Percentiles rank a stretch among this genome's conserved stretches.
Conservation (phyloP, 1,284 basidiomycete species). For the Cutaneotrichosporon cavernicola region DNA sequence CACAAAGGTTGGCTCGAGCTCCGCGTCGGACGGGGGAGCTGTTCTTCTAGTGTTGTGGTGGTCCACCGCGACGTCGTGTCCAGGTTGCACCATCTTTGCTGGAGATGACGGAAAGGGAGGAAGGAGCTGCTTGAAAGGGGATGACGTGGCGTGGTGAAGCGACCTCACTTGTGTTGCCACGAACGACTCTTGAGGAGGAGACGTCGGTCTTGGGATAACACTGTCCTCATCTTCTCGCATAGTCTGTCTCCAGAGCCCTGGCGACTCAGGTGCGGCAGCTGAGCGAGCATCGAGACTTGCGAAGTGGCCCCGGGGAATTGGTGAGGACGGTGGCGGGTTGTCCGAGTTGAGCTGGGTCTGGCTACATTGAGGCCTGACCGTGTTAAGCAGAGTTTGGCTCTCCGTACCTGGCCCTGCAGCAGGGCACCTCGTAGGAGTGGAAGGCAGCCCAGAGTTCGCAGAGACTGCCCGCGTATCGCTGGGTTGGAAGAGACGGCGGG, state of each 20-base stretch:
- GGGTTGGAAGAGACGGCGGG: not conserved
- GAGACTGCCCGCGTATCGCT: not conserved
- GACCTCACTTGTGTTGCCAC: slow-evolving; percentile 9
- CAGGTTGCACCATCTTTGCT: not conserved
- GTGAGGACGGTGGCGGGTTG: not conserved
- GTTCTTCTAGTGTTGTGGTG: not conserved
- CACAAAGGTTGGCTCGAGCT: slow-evolving; percentile 5
- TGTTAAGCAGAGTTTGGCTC: slow-evolving; percentile 1
- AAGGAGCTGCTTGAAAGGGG: not conserved
- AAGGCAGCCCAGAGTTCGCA: not conserved
- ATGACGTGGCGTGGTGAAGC: not conserved
- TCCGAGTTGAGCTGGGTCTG: slow-evolving; percentile 11
- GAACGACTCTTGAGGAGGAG: slow-evolving; percentile 6
- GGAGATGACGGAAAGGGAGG: not conserved
- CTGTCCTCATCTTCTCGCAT: slow-evolving; percentile 1
- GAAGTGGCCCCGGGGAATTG: not conserved
- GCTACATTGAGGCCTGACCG: not conserved
- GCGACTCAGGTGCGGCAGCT: not conserved
- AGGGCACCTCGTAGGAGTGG: not conserved
- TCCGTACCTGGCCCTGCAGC: not conserved
- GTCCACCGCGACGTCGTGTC: not conserved
- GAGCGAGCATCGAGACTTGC: not conserved
- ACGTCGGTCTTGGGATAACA: not conserved
- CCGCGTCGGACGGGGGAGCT: not conserved
- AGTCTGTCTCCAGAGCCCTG: not conserved